Conservation (phyloP, 2,329 filamentous ascomycete species). For the Calycina herbarum region DNA sequence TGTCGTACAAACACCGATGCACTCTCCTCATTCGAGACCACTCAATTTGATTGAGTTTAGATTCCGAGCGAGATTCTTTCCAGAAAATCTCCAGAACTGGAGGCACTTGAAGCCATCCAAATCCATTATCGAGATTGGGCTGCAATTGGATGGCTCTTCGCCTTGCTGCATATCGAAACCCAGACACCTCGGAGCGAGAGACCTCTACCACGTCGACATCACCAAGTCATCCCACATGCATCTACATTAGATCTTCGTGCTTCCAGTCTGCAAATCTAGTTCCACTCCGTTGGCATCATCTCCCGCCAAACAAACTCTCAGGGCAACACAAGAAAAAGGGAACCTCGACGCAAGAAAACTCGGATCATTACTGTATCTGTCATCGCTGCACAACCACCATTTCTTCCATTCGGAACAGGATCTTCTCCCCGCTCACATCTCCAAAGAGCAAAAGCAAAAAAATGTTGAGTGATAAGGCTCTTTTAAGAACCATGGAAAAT, state of each 20-base stretch:
- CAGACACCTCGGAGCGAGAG: background rate
- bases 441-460: slow-evolving; percentile 6
- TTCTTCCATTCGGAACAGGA: background rate
- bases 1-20: slow-evolving; percentile 13
- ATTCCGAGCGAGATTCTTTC: background rate
- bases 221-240: slow-evolving; percentile 18
- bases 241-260: slow-evolving; percentile 25
- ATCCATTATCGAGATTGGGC: background rate
- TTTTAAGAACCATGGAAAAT: background rate
- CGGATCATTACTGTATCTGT: slow-evolving; percentile 10
- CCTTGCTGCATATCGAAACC: slow-evolving; percentile 24
- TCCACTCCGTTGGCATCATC: slow-evolving; percentile 12
- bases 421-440: slow-evolving; percentile 2
- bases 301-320: slow-evolving; percentile 9
- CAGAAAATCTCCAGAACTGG: slow-evolving; percentile 9
- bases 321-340: background rate
- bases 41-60: background rate
- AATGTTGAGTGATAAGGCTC: background rate
- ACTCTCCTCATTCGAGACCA: background rate
- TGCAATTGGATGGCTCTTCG: slow-evolving; percentile 14
- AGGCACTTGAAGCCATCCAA: background rate
- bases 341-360: background rate
- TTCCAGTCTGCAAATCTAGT: slow-evolving; percentile 19
- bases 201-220: slow-evolving; percentile 10
- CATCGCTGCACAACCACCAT: slow-evolving; percentile 9